These are phyloP conservation scores for Sporothrix mexicana DNA, from an alignment of 2,329 filamentous ascomycete species.

Conservation along the genomic window DNA sequence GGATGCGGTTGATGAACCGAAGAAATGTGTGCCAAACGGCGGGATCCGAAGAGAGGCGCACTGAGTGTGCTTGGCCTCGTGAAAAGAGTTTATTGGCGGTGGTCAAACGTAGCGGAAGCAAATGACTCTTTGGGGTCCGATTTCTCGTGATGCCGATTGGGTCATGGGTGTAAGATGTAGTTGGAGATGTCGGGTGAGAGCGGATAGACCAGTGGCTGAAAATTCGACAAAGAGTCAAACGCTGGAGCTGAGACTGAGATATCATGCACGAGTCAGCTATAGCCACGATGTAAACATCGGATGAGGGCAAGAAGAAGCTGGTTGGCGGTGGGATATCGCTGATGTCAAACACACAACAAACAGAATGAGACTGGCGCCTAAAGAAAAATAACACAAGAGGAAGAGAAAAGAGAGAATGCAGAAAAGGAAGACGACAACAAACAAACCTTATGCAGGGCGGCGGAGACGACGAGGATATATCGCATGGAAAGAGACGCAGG, in stretches of 20 bases:
- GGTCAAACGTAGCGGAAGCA: background rate
- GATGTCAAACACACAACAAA: slow-evolving; percentile 9
- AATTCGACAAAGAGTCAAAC: slow-evolving; percentile 19
- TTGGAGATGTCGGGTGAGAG: background rate
- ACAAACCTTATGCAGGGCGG: slow-evolving; percentile 28
- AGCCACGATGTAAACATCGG: background rate
- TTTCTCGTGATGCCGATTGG: slow-evolving; percentile 20
- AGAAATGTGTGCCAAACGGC: background rate
- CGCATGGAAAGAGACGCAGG: background rate
- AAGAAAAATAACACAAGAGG: background rate
- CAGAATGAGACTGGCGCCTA: background rate
- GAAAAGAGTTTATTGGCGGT: background rate
- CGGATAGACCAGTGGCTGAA: background rate
- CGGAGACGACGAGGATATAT: slow-evolving; percentile 33
- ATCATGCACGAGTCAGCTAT: background rate
- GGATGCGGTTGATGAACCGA: background rate
- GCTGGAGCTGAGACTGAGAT: background rate
- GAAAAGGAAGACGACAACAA: slow-evolving; percentile 1
- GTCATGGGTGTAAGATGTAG: background rate
- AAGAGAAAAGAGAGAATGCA: background rate
- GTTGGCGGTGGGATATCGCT: slow-evolving; percentile 9
- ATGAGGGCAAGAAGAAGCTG: background rate
- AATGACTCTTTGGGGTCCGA: background rate
- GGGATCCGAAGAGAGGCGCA: background rate
- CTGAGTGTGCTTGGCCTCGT: background rate